Base-by-base conservation (phyloP, 192 early-diverging fungal genomes). In the Linnemannia elongata region DNA sequence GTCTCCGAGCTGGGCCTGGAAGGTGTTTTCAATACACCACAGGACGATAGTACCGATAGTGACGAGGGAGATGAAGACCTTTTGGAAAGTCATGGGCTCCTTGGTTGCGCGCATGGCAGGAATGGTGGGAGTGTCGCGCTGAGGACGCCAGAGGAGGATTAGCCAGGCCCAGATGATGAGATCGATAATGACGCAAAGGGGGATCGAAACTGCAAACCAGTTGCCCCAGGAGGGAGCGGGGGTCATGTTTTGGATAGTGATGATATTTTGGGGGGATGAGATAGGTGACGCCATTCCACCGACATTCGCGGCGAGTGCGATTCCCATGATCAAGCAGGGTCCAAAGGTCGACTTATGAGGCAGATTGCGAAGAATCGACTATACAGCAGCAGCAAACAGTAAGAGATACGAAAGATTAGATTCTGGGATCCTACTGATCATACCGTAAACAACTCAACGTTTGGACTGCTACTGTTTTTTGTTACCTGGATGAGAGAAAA, bases 231-330 rank as follows among this genome's bases (percentile, higher is more conserved):
- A 88, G 9, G 94, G 94, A 9, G 88, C 77, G 12, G 95, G 95
- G n/a, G 83, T 77, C 91, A 96, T 94, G 87, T 92, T 94, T n/a
- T 93, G 90, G 54, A 96, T 94, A 3, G 95, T 93, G 76, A 96
- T 92, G 35, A 95, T 93, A 89, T 96, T 95, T 88, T 86, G 95
- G 57, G 95, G 95, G 0, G 93, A 94, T 2, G 95, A 92, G 79
- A 96, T 96, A 36, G 95, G 95, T 0, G 94, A 94, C 20, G 95
- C 92, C 95, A 96, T 94, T 63, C 95, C 95, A 69, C 94, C 95
- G 55, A 95, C 90, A 42, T 94, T 94, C 44, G 93, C 88, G 17
- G 95, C 93, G 30, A 96, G 82, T 20, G 95, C 94, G 55, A 96
- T 96, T 63, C 95, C 95, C 84, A 96, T 88, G 79, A 96, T 91